Percentiles rank a stretch among this genome's conserved stretches.
Evolutionary conservation across 176 grass and related monocot genomes (phyloP).

Genomic region (Neostapfia colusana): DNA sequence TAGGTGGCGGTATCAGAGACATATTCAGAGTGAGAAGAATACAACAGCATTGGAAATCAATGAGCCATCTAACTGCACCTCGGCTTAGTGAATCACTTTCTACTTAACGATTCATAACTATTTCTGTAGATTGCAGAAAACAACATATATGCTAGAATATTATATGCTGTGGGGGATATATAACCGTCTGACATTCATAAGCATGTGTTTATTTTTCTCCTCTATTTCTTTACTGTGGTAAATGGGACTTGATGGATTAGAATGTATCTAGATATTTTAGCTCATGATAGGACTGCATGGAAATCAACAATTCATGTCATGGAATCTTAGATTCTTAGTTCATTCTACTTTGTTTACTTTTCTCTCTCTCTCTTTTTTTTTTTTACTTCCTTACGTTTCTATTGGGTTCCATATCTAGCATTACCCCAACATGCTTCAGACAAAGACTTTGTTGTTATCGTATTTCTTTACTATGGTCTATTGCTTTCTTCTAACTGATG

Average conservation of each 20-base stretch:
- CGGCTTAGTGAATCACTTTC: neutral
- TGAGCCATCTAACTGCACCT: slow-evolving; percentile 5
- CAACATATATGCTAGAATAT: neutral
- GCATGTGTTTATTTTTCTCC: neutral
- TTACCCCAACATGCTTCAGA: too few species aligned
- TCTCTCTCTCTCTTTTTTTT: too few species aligned
- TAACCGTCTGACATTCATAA: neutral
- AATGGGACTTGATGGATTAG: too few species aligned
- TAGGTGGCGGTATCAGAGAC: slow-evolving; percentile 12
- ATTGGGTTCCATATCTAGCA: too few species aligned
- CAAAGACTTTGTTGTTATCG: too few species aligned
- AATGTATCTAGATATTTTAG: too few species aligned
- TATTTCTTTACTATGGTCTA: neutral
- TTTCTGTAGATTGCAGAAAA: neutral
- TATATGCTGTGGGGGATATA: neutral
- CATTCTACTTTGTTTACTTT: too few species aligned
- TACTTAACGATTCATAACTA: neutral
- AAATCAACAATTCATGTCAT: too few species aligned
- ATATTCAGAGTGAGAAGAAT: slow-evolving; percentile 9
- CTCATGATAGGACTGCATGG: too few species aligned
- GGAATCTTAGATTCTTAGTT: too few species aligned
- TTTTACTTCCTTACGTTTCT: too few species aligned
- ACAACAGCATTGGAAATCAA: neutral
- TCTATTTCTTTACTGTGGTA: neutral
- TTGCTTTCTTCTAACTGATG: neutral